These are phyloP conservation scores for Lipomyces orientalis DNA, from an alignment of 805 yeast species.

Conservation along the genomic window DNA sequence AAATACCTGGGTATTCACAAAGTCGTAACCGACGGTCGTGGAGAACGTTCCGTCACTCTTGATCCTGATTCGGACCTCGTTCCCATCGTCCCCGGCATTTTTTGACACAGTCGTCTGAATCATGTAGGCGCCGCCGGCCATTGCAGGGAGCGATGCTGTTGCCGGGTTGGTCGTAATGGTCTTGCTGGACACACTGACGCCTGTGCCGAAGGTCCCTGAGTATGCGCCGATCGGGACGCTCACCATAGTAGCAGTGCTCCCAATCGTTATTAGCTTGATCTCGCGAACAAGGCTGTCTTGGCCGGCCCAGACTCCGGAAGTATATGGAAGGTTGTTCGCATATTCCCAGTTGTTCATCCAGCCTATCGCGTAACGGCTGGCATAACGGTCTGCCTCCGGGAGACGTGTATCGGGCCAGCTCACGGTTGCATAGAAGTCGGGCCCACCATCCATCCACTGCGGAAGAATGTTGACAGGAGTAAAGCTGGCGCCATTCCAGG, in stretches of 20 bases:
- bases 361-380: not conserved
- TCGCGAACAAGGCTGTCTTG: not conserved
- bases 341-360: not conserved
- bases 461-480: not conserved
- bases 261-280: not conserved
- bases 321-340: not conserved
- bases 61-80: slow-evolving; percentile 8
- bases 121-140: slow-evolving; percentile 9
- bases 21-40: slow-evolving; percentile 4
- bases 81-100: not conserved
- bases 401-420: not conserved
- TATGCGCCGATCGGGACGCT: not conserved
- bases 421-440: not conserved
- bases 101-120: not conserved
- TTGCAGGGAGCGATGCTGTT: not conserved
- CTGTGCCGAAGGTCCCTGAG: not conserved
- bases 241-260: not conserved
- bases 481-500: not conserved
- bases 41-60: slow-evolving; percentile 9
- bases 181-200: not conserved
- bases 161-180: not conserved
- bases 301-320: not conserved
- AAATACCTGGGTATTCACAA: not conserved
- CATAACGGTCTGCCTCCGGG: not conserved
- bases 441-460: not conserved